Conservation (phyloP, 2,329 filamentous ascomycete genomes). For the Alternaria sp. region DNA sequence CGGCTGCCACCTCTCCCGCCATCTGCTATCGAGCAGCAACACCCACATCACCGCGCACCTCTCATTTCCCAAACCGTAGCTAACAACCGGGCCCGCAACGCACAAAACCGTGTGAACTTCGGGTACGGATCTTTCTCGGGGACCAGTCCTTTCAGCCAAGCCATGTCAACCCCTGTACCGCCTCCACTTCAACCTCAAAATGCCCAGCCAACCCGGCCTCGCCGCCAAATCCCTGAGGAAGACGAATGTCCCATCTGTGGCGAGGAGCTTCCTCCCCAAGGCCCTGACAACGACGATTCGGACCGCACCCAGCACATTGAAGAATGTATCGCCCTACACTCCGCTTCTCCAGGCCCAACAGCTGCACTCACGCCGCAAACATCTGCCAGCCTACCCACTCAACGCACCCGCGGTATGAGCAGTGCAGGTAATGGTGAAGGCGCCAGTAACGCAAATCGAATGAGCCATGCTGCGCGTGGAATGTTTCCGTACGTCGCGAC, state of each 20-base stretch:
- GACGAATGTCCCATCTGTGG: slow-evolving; percentile 83
- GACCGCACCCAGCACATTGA: slow-evolving; percentile 55
- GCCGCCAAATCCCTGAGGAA: slow-evolving; percentile 63
- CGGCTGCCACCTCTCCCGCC: slow-evolving; percentile 32
- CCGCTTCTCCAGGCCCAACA: slow-evolving; percentile 28
- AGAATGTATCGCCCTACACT: slow-evolving; percentile 48
- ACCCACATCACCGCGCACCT: slow-evolving; percentile 14
- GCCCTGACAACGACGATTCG: slow-evolving; percentile 46
- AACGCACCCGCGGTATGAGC: slow-evolving; percentile 44
- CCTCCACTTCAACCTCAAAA: slow-evolving; percentile 17
- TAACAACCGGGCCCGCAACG: slow-evolving; percentile 9
- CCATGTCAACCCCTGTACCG: slow-evolving; percentile 19
- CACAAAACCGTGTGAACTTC: slow-evolving; percentile 9
- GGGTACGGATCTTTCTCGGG: slow-evolving; percentile 17
- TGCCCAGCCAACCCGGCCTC: slow-evolving; percentile 28
- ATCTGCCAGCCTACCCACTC: slow-evolving; percentile 35
- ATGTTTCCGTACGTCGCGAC: slow-evolving; percentile 64
- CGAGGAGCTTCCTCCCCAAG: slow-evolving; percentile 67
- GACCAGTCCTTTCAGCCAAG: slow-evolving; percentile 25
- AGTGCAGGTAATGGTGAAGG: slow-evolving; percentile 35
- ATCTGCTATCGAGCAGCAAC: slow-evolving; percentile 17
- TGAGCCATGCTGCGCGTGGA: slow-evolving; percentile 40
- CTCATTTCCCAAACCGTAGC: slow-evolving; percentile 17
- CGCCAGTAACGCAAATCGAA: slow-evolving; percentile 27
- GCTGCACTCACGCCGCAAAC: slow-evolving; percentile 22